phyloP scores from a whole-genome alignment of 495 filamentous ascomycete species.

The Podospora didyma region DNA sequence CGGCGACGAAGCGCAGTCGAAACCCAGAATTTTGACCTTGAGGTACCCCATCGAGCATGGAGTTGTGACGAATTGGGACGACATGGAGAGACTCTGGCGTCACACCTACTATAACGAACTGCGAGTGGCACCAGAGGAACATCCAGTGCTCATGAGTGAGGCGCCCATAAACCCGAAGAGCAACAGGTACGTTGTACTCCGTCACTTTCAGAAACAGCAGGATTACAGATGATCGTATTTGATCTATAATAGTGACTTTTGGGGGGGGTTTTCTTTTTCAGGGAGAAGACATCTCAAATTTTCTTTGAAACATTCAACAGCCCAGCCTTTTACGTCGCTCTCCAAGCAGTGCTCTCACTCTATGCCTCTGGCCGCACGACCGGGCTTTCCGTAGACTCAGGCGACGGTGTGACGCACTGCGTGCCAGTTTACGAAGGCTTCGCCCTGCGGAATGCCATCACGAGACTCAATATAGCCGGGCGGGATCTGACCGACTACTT shows the following conservation, averaged over 20 bases:
- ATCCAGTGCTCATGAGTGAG: slow-evolving; percentile 98
- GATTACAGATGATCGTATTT: too few species aligned
- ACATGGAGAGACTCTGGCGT: slow-evolving; percentile 99
- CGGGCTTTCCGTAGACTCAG: slow-evolving; percentile 99
- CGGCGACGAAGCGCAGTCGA: slow-evolving; percentile 98
- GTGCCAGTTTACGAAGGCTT: slow-evolving; percentile 99
- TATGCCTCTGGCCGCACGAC: slow-evolving; percentile 99
- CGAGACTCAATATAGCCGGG: slow-evolving; percentile 99
- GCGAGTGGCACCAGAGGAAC: slow-evolving; percentile 99
- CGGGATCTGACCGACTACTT: slow-evolving; percentile 99
- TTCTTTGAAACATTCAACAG: slow-evolving; percentile 99
- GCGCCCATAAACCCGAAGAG: slow-evolving; percentile 99
- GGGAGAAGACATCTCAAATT: slow-evolving; percentile 99
- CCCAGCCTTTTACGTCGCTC: slow-evolving; percentile 99
- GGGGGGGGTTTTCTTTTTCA: too few species aligned
- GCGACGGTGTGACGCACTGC: slow-evolving; percentile 99
- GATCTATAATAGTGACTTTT: too few species aligned
- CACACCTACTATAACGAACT: slow-evolving; percentile 99
- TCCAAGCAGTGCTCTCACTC: slow-evolving; percentile 97
- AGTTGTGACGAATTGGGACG: slow-evolving; percentile 99
- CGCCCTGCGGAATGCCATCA: slow-evolving; percentile 98
- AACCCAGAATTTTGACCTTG: slow-evolving; percentile 98
- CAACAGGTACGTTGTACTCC: too few species aligned
- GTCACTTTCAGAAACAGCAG: too few species aligned
- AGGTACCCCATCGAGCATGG: slow-evolving; percentile 99